These are phyloP conservation scores for Retiboletus fuscus DNA, from an alignment of 1,284 basidiomycete species.

Conservation along the genomic window DNA sequence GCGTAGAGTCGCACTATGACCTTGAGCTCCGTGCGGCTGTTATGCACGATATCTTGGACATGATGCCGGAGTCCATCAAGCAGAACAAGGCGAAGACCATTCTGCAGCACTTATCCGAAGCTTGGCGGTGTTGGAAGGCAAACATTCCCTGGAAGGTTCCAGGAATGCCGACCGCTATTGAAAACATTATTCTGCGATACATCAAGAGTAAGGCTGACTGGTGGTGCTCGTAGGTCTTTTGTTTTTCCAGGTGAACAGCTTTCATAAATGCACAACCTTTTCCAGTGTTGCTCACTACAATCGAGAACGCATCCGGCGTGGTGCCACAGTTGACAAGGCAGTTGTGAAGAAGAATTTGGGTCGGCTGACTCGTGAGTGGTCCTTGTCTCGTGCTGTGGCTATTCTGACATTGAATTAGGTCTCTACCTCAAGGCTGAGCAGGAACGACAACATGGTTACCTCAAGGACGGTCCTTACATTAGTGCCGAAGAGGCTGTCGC, in stretches of 20 bases:
- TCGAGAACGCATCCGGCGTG: slow-evolving; percentile 93
- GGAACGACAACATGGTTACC: slow-evolving; percentile 95
- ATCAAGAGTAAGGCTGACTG: slow-evolving; percentile 99
- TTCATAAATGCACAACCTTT: neutral
- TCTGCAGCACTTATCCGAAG: slow-evolving; percentile 96
- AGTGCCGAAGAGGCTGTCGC: slow-evolving; percentile 97
- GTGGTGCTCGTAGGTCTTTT: slow-evolving; percentile 89
- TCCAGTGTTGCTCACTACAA: slow-evolving; percentile 89
- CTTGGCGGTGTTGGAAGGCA: slow-evolving; percentile 99
- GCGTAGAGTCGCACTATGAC: slow-evolving; percentile 98
- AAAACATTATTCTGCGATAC: slow-evolving; percentile 98
- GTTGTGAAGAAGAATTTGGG: slow-evolving; percentile 97
- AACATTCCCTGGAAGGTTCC: slow-evolving; percentile 99
- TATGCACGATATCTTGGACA: slow-evolving; percentile 99
- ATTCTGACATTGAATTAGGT: slow-evolving; percentile 54
- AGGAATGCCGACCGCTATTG: slow-evolving; percentile 97
- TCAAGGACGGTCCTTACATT: slow-evolving; percentile 97
- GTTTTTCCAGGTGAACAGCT: slow-evolving; percentile 2
- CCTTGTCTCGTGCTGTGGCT: neutral
- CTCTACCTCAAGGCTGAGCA: slow-evolving; percentile 98
- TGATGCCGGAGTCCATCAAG: slow-evolving; percentile 99
- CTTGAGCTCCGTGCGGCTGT: slow-evolving; percentile 97
- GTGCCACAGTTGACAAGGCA: slow-evolving; percentile 99
- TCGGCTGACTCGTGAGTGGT: slow-evolving; percentile 79
- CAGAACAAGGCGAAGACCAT: slow-evolving; percentile 99